Evolutionary conservation across 1,139 yeast species (phyloP), one percentile per base, ranked within the genome.

Genomic region (Geotrichum europaeum): DNA sequence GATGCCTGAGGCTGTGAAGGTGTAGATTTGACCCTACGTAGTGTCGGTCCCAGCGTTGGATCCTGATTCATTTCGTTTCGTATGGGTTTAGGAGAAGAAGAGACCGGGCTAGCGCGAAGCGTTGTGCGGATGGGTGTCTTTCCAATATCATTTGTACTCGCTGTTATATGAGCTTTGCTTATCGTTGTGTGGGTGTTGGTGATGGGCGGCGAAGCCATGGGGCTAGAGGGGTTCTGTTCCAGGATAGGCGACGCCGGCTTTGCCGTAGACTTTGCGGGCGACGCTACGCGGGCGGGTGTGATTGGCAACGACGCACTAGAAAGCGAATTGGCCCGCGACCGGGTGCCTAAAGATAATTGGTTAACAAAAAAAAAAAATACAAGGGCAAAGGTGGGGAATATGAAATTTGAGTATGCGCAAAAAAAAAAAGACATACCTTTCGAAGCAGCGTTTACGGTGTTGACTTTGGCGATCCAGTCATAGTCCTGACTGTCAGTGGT

Each of bases 171-270:
- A 5, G 5, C 28, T 25, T 25, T 25, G 28, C 28, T 25, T 3
- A 5, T 3, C 40, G 12, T 36, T 36, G 18, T 4, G 47, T 13
- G 10, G 7, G 47, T n/a, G 10, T 40, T 40, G 20, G 4, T n/a
- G 1, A 4, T 18, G 13, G 18, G 71, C 50, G 69, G 74, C n/a
- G 43, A 24, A 79, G 77, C 54, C 60, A 76, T 18, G 76, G 76
- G 43, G 74, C 76, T 6, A 80, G 80, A 58, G 59, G 73, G 34
- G 43, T 13, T n/a, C 2, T 40, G 47, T 49, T 55, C 58, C 13
- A 63, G 61, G 52, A 18, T 55, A 47, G n/a, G 62, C 45, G 50
- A 28, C 25, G 32, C 34, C 32, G 13, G 57, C 4, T 43, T 60
- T 18, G 22, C 56, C 32, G 62, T 28, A 58, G 60, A 51, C 49